Evolutionary conservation across 495 filamentous ascomycete genomes (phyloP).

Genomic region (Podospora bellae-mahoneyi): DNA sequence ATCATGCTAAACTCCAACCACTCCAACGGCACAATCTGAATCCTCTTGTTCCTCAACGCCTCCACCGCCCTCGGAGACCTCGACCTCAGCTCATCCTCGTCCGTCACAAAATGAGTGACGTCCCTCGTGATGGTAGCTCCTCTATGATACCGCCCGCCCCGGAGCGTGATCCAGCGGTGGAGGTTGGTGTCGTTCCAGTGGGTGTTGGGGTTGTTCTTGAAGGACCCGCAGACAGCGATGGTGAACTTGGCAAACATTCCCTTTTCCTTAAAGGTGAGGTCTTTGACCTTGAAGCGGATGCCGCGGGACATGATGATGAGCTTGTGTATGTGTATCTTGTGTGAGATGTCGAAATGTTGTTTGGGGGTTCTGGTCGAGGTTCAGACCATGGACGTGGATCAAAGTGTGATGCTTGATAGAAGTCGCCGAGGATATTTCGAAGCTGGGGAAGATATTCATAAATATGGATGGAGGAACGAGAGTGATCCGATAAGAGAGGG

Average conservation of each 20-base stretch:
- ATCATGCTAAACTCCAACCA: slow-evolving; percentile 12
- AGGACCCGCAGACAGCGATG: neutral
- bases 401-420: no score
- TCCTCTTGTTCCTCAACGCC: neutral
- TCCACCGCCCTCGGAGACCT: neutral
- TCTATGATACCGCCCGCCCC: neutral
- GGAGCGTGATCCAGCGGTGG: slow-evolving; percentile 6
- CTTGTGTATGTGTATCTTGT: neutral
- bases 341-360: no score
- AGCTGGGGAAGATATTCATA: no score
- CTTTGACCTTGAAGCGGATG: neutral
- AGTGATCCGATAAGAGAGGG: no score
- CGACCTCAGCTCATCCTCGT: neutral
- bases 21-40: slow-evolving; percentile 4
- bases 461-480: no score
- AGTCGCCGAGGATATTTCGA: no score
- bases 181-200: slow-evolving; percentile 11
- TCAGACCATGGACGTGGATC: no score
- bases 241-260: neutral
- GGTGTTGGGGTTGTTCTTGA: neutral
- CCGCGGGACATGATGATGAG: neutral
- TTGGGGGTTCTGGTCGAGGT: no score
- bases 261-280: slow-evolving; percentile 5
- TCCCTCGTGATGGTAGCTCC: neutral
- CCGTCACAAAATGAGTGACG: slow-evolving; percentile 1